Evolutionary conservation across 495 filamentous ascomycete species (phyloP).

Genomic region (Rusavskia elegans): DNA sequence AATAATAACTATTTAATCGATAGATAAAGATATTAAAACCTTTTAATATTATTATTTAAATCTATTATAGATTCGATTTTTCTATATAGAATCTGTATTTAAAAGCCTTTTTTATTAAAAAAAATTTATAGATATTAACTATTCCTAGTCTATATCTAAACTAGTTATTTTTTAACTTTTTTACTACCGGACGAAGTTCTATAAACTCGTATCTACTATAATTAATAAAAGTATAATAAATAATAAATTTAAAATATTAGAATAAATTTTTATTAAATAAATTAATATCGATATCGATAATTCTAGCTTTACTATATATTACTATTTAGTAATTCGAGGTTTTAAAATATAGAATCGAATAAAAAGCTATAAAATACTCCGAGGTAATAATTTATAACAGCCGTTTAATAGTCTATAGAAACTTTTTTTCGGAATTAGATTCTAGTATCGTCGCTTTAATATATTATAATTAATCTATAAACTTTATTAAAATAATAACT

Average conservation of each 20-base stretch:
- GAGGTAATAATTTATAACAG: conserved; percentile 3
- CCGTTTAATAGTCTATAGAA: too few species aligned
- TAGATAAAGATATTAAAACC: too few species aligned
- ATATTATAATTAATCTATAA: too few species aligned
- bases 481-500: neutral
- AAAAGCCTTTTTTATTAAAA: neutral
- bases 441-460: too few species aligned
- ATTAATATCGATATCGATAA: too few species aligned
- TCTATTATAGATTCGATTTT: neutral
- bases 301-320: too few species aligned
- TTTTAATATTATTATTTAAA: neutral
- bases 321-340: too few species aligned
- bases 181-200: neutral
- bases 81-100: neutral
- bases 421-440: too few species aligned
- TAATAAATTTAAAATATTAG: conserved; percentile 3
- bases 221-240: neutral
- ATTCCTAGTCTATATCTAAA: neutral
- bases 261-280: too few species aligned
- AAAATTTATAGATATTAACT: neutral
- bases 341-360: neutral
- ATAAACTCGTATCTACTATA: neutral
- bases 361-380: neutral
- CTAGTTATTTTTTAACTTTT: neutral
- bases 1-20: neutral